Base-by-base conservation (phyloP, 768 basidiomycete genomes). In the Hypholoma sublateritium region DNA sequence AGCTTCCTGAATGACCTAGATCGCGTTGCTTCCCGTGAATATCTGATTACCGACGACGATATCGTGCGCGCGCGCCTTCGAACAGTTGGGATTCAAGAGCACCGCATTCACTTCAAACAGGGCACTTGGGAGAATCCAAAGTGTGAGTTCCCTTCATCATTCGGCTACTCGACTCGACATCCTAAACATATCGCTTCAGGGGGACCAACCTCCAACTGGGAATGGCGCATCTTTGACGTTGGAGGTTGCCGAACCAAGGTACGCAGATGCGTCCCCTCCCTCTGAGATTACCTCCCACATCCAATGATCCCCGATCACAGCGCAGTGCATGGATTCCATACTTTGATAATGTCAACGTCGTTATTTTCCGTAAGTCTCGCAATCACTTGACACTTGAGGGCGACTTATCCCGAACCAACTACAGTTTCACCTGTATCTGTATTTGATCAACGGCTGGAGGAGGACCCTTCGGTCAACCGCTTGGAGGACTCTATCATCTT, bases 291-390 rank as follows among this genome's bases (percentile, higher is more conserved):
- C 28, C 28, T 32, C 28, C 28, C 50, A 56, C 37, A 22, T 46
- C 65, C 44, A 68, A 50, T 59, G 44, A 54, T 54, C 39, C 37
- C 36, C 55, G 53, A 13, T 63, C 56, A 0, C 64, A 91, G 87
- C 89, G 91, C 37, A 74, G 83, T 19, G 87, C 87, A 0, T 93
- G 91, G 91, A 73, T 89, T 17, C 87, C 89, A 0, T 93, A 85
- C 70, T 92, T 93, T 65, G 86, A 91, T 51, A 82, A 87, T 63
- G 86, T 87, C 43, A 83, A 90, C 60, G 87, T 86, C 2, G 85
- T 93, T 65, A 89, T 93, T 53, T 92, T 93, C 72, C 76, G 77
- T 79, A 59, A 43, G 71, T 72, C 25, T 41, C 45, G 55, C 41
- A 42, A 21, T 44, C 11, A 19, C 21, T 53, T 22, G 41, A 39